A percentile compares a stretch with the other conserved stretches of the same genome.
phyloP scores from a whole-genome alignment of 164 flowering plant species.

The Stephania cephalantha region DNA sequence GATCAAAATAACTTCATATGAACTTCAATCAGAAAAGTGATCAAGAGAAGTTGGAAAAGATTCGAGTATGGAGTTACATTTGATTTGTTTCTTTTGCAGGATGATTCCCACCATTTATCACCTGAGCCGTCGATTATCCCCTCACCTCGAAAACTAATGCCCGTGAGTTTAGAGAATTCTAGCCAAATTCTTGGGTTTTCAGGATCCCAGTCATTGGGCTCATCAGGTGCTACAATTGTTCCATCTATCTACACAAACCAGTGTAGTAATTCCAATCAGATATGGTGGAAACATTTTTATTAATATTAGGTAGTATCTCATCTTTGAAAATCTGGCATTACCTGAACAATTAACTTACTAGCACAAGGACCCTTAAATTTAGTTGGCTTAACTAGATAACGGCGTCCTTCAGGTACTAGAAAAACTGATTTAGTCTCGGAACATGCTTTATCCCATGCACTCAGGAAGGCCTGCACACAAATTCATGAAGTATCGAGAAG shows the following conservation, averaged over 20 bases:
- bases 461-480: conserved; percentile 52
- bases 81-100: conserved; percentile 87
- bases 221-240: conserved; percentile 75
- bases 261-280: not conserved
- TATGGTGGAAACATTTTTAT: too few species aligned
- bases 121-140: conserved; percentile 94
- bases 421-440: conserved; percentile 53
- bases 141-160: conserved; percentile 68
- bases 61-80: conserved; percentile 37
- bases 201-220: conserved; percentile 82
- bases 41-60: conserved; percentile 1
- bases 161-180: conserved; percentile 50
- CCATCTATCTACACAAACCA: conserved; percentile 61
- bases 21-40: not conserved
- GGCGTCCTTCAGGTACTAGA: conserved; percentile 64
- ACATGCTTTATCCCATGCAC: conserved; percentile 77
- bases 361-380: conserved; percentile 79
- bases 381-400: conserved; percentile 72
- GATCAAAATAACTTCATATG: not conserved
- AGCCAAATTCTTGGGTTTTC: conserved; percentile 66
- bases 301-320: not conserved
- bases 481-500: not conserved
- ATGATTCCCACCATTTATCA: conserved; percentile 90
- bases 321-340: conserved; percentile 14
- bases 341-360: conserved; percentile 57